phyloP scores from a whole-genome alignment of 192 early-diverging fungal genomes.

The Phycomyces nitens region DNA sequence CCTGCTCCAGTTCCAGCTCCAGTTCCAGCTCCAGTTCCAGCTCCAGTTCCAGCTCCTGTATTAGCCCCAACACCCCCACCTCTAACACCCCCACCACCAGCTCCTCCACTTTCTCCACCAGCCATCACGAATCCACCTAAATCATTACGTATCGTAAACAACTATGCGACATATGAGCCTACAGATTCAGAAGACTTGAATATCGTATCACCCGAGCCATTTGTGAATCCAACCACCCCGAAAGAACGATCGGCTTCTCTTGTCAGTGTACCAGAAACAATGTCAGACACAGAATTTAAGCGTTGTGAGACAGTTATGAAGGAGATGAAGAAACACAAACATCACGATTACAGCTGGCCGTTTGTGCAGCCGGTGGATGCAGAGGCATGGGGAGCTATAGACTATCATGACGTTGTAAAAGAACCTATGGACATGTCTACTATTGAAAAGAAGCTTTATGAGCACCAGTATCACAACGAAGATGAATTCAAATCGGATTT shows the following conservation, averaged over 20 bases:
- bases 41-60: slow-evolving; percentile 25
- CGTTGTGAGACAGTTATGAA: slow-evolving; percentile 18
- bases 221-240: neutral
- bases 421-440: slow-evolving; percentile 80
- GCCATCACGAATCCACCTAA: no score
- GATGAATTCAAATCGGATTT: slow-evolving; percentile 66
- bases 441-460: slow-evolving; percentile 57
- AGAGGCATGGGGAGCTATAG: slow-evolving; percentile 70
- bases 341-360: slow-evolving; percentile 33
- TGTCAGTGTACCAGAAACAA: neutral
- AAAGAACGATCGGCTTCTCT: neutral
- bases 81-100: neutral
- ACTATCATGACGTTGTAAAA: slow-evolving; percentile 75
- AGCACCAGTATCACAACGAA: slow-evolving; percentile 52
- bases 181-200: neutral
- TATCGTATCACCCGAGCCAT: neutral
- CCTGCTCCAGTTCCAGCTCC: slow-evolving; percentile 8
- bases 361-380: slow-evolving; percentile 85
- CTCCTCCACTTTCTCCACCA: neutral
- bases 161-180: no score
- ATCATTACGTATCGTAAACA: no score
- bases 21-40: slow-evolving; percentile 16
- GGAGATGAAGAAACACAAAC: slow-evolving; percentile 24
- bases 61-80: slow-evolving; percentile 28
- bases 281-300: slow-evolving; percentile 22